These are phyloP conservation scores for Mycena indigotica DNA, from an alignment of 768 basidiomycete species.

Conservation along the genomic window DNA sequence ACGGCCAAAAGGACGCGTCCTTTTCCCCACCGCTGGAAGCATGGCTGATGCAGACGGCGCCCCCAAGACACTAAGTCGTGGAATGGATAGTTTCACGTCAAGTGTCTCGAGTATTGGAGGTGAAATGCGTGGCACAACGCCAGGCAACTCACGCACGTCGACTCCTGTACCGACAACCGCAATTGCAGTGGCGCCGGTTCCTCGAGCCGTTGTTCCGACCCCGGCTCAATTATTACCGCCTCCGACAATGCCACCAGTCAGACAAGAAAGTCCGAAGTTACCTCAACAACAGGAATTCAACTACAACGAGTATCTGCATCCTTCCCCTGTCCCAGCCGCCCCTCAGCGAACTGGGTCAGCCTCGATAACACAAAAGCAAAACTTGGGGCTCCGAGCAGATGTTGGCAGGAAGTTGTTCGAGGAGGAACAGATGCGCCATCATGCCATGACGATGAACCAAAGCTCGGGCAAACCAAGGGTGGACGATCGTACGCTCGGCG, in stretches of 20 bases:
- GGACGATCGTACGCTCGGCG: conserved; percentile 29
- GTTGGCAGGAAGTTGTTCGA: conserved; percentile 71
- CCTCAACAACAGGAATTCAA: conserved; percentile 48
- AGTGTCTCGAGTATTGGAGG: conserved; percentile 44
- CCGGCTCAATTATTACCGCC: conserved; percentile 30
- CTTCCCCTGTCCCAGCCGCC: conserved; percentile 51
- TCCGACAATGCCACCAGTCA: conserved; percentile 22
- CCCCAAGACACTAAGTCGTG: conserved; percentile 32
- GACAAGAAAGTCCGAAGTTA: background rate
- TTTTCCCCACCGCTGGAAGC: conserved; percentile 54
- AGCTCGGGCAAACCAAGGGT: conserved; percentile 21
- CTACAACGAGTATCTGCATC: conserved; percentile 72
- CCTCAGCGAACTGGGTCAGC: conserved; percentile 28
- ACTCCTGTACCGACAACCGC: conserved; percentile 22
- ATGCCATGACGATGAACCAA: conserved; percentile 10
- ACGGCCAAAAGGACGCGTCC: conserved; percentile 66
- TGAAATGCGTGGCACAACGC: conserved; percentile 28
- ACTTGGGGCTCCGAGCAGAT: conserved; percentile 59
- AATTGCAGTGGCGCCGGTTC: conserved; percentile 5
- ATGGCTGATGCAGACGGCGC: conserved; percentile 23
- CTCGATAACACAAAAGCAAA: conserved; percentile 21
- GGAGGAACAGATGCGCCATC: conserved; percentile 60
- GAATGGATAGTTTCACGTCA: conserved; percentile 46
- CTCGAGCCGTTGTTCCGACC: too few relatives aligned
- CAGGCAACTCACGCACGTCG: conserved; percentile 25